Evolutionary conservation across 2,329 filamentous ascomycete genomes (phyloP).

Genomic region (Phyllosticta citribraziliensis): DNA sequence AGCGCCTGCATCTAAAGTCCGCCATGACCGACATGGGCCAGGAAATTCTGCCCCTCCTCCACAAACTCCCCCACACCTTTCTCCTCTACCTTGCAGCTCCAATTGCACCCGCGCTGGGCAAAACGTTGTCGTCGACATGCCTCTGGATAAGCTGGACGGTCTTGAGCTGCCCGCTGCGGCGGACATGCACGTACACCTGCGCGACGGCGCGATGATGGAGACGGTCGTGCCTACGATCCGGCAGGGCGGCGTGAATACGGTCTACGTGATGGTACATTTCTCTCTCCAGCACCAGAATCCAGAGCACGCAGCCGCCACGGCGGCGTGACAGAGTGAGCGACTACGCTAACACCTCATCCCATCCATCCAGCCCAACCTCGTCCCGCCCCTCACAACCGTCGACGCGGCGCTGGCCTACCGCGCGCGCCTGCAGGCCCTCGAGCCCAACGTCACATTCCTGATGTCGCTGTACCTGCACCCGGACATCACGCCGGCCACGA

Average conservation of each 20-base stretch:
- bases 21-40: not conserved
- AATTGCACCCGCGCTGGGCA: not conserved
- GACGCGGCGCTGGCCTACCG: constrained; percentile 38
- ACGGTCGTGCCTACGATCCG: constrained; percentile 42
- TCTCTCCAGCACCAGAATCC: no score
- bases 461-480: constrained; percentile 44
- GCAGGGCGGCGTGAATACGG: constrained; percentile 42
- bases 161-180: constrained; percentile 39
- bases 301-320: not conserved
- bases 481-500: constrained; percentile 41
- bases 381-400: constrained; percentile 41
- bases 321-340: not conserved
- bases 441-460: constrained; percentile 40
- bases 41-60: not conserved
- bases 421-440: constrained; percentile 33
- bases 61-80: not conserved
- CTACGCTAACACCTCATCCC: constrained; percentile 1
- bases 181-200: constrained; percentile 43
- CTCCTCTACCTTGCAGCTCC: not conserved
- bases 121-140: constrained; percentile 15
- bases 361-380: constrained; percentile 39
- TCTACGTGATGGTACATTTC: constrained; percentile 45
- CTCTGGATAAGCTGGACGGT: constrained; percentile 33
- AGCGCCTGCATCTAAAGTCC: not conserved
- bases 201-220: constrained; percentile 43